Conservation (phyloP, 2,329 filamentous ascomycete genomes). For the Cladosporium halotolerans region DNA sequence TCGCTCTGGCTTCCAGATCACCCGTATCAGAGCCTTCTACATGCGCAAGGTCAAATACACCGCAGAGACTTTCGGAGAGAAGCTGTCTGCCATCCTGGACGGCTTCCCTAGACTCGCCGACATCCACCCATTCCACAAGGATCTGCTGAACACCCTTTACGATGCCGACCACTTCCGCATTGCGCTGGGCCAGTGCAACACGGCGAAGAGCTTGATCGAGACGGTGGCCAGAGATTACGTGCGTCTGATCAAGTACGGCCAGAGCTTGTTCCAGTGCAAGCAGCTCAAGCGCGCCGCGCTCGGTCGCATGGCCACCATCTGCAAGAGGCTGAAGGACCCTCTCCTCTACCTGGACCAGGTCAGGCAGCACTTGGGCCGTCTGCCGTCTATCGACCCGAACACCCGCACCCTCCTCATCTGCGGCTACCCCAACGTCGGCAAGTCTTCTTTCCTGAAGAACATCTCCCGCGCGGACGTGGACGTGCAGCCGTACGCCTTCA, state of each 20-base stretch:
- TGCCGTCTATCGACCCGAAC: conserved; percentile 97
- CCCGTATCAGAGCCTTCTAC: conserved; percentile 89
- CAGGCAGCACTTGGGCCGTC: conserved; percentile 91
- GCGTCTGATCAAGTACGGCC: conserved; percentile 90
- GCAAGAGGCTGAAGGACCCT: conserved; percentile 89
- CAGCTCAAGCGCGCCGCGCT: conserved; percentile 94
- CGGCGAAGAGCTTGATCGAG: conserved; percentile 93
- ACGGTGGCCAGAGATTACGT: conserved; percentile 95
- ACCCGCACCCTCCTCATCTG: conserved; percentile 93
- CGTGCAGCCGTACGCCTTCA: conserved; percentile 96
- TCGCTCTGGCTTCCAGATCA: conserved; percentile 90
- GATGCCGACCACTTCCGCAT: conserved; percentile 98
- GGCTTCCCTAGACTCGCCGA: conserved; percentile 89
- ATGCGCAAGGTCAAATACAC: conserved; percentile 98
- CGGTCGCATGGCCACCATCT: conserved; percentile 96
- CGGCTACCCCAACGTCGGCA: conserved; percentile 96
- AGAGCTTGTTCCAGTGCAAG: conserved; percentile 97
- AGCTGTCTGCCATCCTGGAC: conserved; percentile 83
- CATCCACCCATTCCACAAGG: conserved; percentile 89
- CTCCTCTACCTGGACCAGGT: conserved; percentile 94
- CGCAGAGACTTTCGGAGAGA: conserved; percentile 92
- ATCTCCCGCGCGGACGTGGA: conserved; percentile 93
- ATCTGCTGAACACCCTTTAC: conserved; percentile 94
- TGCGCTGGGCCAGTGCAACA: conserved; percentile 89
- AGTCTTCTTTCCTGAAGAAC: conserved; percentile 89